Base-by-base conservation (phyloP, 441 rosid genomes). In the Populus hybrid region DNA sequence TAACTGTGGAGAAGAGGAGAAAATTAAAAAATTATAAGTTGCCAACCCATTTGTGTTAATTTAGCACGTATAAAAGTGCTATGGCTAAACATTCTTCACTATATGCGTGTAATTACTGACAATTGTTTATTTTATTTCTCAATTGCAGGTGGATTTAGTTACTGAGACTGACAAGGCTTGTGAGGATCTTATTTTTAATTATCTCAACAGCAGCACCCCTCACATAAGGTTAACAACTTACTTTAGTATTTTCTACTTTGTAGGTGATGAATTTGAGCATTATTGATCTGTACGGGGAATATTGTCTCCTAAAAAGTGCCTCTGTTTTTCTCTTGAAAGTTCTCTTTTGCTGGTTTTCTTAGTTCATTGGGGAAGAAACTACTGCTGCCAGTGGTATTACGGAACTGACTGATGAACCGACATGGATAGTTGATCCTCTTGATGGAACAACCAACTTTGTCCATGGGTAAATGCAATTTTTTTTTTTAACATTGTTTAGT, bases 371-470 rank as follows among this genome's bases (percentile, higher is more conserved):
- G 70, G 98, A 95, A 86, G 99, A 95, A 81, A 95, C 99, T 10
- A 90, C 98, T 35, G 97, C 97, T 84, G 94, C 98, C 38, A 70
- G 63, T 77, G 99, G 99, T 21, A 70, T 66, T 57, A 81, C 92
- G 3, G 95, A 90, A 84, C 73, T 94, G 85, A 95, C 98, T 6
- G 94, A 94, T 59, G 98, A 94, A 71, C 97, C 98, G 6, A 95
- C 98, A 38, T 95, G 98, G 99, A 91, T 95, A 46, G 97, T 94
- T 81, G 99, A 95, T 84, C 99, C 99, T 81, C 99, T 95, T 84
- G 99, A 95, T 82, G 99, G 98, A 85, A 95, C 99, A 18, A 92
- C 28, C 28, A 26, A 26, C 28, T 26, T 26, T 76, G 99, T 95
- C 77, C 99, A 95, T 72, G 95, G 97, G 99, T 94, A 88, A 78